Percentiles rank a stretch among this genome's conserved stretches.
Evolutionary conservation across 805 yeast species (phyloP).

Genomic region (Barnettozyma siamensis): DNA sequence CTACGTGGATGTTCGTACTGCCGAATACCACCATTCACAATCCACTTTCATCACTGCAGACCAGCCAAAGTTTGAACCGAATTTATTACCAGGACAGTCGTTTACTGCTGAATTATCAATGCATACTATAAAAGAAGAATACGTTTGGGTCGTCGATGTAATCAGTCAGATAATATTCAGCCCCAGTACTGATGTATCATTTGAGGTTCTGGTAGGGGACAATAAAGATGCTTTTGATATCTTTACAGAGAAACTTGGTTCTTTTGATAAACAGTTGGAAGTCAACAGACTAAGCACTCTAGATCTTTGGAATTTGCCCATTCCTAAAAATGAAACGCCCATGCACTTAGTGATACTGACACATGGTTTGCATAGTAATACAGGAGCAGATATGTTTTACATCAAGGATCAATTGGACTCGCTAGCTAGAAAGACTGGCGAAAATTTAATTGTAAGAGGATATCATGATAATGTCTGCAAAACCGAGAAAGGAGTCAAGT

Average conservation of each 20-base stretch:
- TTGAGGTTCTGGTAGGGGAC: constrained; percentile 51
- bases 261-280: constrained; percentile 30
- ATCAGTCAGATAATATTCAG: constrained; percentile 68
- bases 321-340: constrained; percentile 36
- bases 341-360: constrained; percentile 66
- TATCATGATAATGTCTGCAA: constrained; percentile 66
- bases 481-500: constrained; percentile 75
- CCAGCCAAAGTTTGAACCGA: constrained; percentile 72
- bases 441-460: constrained; percentile 61
- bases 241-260: constrained; percentile 28
- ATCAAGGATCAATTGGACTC: constrained; percentile 62
- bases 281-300: constrained; percentile 50
- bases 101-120: constrained; percentile 55
- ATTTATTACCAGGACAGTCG: constrained; percentile 61
- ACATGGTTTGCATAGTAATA: constrained; percentile 76
- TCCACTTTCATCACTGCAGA: constrained; percentile 62
- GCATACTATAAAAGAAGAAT: constrained; percentile 52
- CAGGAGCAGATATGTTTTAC: constrained; percentile 69
- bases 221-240: constrained; percentile 26
- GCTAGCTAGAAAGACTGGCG: constrained; percentile 33
- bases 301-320: constrained; percentile 69
- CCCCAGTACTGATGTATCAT: constrained; percentile 52
- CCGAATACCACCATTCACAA: constrained; percentile 46
- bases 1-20: constrained; percentile 61
- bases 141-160: constrained; percentile 68